Evolutionary conservation across 441 rosid genomes (phyloP).

Genomic region (Populus tomentosa): DNA sequence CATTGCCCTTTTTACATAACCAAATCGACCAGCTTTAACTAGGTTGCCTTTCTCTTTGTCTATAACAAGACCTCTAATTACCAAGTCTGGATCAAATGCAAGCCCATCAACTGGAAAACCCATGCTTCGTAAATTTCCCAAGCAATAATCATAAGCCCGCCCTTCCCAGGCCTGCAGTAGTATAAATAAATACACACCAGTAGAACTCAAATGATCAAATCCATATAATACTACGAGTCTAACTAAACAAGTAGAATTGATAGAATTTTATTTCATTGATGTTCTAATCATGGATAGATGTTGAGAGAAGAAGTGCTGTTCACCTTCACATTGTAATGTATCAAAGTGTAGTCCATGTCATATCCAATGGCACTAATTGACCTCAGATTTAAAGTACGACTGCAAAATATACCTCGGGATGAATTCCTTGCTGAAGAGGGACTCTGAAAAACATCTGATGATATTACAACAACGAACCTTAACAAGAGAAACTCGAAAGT

Average conservation of each 20-base stretch:
- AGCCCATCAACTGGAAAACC: conserved; percentile 95
- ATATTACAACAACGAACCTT: conserved; percentile 13
- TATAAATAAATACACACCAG: conserved; percentile 4
- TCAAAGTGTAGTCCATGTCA: conserved; percentile 98
- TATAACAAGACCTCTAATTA: conserved; percentile 94
- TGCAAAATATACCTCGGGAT: conserved; percentile 92
- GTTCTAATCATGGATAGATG: neutral
- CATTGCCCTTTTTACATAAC: conserved; percentile 93
- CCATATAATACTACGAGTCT: neutral
- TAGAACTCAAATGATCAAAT: conserved; percentile 2
- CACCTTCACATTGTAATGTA: conserved; percentile 94
- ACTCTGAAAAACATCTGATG: conserved; percentile 46
- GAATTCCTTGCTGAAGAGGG: conserved; percentile 75
- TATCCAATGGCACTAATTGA: conserved; percentile 96
- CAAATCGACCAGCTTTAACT: conserved; percentile 97
- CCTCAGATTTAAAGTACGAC: conserved; percentile 85
- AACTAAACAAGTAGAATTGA: neutral
- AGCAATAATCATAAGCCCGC: conserved; percentile 91
- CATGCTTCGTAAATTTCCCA: conserved; percentile 78
- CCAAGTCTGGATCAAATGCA: conserved; percentile 87
- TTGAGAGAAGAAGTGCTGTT: conserved; percentile 10
- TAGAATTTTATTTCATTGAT: neutral
- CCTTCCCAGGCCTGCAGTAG: conserved; percentile 96
- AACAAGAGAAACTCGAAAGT: neutral
- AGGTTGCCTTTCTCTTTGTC: conserved; percentile 94